Conservation (phyloP, 371 early-diverging fungal species). For the Actinomucor elegans region DNA sequence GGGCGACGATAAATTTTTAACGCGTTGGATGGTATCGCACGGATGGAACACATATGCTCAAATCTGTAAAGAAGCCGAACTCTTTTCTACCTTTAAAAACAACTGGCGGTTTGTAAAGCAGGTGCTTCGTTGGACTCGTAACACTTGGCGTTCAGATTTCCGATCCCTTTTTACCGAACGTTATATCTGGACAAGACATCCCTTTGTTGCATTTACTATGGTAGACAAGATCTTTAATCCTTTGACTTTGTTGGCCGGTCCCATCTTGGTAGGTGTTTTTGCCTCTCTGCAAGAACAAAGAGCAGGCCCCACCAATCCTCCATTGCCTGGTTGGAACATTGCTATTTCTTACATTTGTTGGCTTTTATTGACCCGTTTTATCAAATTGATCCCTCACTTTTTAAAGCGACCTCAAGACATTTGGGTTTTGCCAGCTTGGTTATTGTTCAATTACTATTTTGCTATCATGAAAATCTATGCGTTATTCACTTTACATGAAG, state of each 20-base stretch:
- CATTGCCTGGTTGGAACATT: slow-evolving; percentile 59
- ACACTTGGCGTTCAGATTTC: slow-evolving; percentile 77
- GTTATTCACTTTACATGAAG: slow-evolving; percentile 68
- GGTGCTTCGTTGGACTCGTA: slow-evolving; percentile 74
- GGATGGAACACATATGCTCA: slow-evolving; percentile 75
- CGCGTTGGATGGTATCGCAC: slow-evolving; percentile 76
- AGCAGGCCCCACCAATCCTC: slow-evolving; percentile 29
- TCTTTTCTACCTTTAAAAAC: slow-evolving; percentile 75
- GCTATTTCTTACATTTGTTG: slow-evolving; percentile 63
- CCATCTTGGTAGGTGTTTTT: slow-evolving; percentile 55
- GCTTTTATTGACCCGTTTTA: slow-evolving; percentile 65
- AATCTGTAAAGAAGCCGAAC: slow-evolving; percentile 71
- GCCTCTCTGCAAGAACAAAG: slow-evolving; percentile 28
- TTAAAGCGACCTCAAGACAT: slow-evolving; percentile 66
- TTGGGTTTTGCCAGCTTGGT: slow-evolving; percentile 64
- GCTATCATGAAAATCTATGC: slow-evolving; percentile 74
- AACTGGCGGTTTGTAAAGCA: slow-evolving; percentile 78
- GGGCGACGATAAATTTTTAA: slow-evolving; percentile 79
- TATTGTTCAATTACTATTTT: slow-evolving; percentile 73
- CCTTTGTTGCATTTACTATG: slow-evolving; percentile 77
- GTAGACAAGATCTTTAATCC: slow-evolving; percentile 77
- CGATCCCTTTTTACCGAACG: slow-evolving; percentile 66
- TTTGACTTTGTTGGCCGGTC: slow-evolving; percentile 70
- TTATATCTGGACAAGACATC: slow-evolving; percentile 65
- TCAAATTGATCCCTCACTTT: slow-evolving; percentile 73